These are phyloP conservation scores for Populus pruinosa DNA, from an alignment of 345 rosid species.

Conservation along the genomic window DNA sequence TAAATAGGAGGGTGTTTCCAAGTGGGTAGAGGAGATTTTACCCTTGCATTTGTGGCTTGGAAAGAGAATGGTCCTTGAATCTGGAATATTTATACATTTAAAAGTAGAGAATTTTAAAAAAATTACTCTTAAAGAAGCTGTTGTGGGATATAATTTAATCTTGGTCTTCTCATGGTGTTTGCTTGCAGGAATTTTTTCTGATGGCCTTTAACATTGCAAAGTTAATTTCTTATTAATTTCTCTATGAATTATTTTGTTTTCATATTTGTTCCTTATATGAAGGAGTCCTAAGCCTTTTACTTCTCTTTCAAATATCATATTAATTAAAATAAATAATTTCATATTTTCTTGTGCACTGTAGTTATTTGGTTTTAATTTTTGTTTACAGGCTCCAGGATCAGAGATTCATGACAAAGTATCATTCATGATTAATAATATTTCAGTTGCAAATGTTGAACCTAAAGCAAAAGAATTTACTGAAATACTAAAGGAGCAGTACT, in stretches of 20 bases:
- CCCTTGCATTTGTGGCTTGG: neutral
- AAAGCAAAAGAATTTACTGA: conserved; percentile 88
- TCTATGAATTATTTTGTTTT: neutral
- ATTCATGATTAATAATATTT: conserved; percentile 83
- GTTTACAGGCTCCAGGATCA: conserved; percentile 69
- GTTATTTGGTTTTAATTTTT: neutral
- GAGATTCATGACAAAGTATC: conserved; percentile 88
- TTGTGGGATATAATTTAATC: neutral
- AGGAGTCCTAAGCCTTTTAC: neutral
- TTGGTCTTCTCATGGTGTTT: neutral
- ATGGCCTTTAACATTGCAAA: neutral
- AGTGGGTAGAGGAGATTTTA: neutral
- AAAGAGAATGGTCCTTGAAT: neutral
- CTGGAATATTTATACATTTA: neutral
- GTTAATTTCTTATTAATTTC: neutral
- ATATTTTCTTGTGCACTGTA: neutral
- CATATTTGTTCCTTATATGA: neutral
- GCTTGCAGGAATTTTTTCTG: neutral
- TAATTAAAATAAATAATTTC: neutral
- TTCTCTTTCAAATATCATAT: neutral
- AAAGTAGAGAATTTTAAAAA: neutral
- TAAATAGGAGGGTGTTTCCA: neutral
- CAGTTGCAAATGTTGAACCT: conserved; percentile 67
- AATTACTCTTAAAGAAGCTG: neutral
- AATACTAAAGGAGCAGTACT: conserved; percentile 68